Evolutionary conservation across 768 basidiomycete genomes (phyloP).

Genomic region (Amanita pallidorosea): DNA sequence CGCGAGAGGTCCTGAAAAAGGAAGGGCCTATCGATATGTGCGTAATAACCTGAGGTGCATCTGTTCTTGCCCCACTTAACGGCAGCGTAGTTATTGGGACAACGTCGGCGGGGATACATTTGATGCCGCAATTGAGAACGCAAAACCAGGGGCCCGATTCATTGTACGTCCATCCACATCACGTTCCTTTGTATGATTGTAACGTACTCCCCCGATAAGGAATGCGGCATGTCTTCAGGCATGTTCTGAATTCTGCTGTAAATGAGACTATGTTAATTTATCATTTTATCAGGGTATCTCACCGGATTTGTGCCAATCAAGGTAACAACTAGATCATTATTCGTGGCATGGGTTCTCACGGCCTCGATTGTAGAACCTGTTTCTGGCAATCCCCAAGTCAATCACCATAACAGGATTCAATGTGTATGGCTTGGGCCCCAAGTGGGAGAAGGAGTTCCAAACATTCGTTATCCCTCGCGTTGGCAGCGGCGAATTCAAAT

Average conservation of each 20-base stretch:
- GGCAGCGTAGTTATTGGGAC: constrained; percentile 34
- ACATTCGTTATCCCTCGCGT: constrained; percentile 27
- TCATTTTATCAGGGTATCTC: constrained; percentile 19
- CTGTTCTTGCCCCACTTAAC: background rate
- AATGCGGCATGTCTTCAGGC: constrained; percentile 31
- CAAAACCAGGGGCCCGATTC: constrained; percentile 35
- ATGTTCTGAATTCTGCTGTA: background rate
- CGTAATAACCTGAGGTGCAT: constrained; percentile 7
- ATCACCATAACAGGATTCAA: constrained; percentile 30
- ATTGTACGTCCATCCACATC: constrained; percentile 23
- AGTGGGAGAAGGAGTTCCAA: constrained; percentile 32
- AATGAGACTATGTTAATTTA: background rate
- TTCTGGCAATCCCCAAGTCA: constrained; percentile 28
- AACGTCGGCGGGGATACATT: constrained; percentile 51
- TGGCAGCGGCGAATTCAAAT: constrained; percentile 35
- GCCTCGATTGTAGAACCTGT: constrained; percentile 22
- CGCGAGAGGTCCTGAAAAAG: constrained; percentile 36
- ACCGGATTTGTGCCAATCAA: constrained; percentile 16
- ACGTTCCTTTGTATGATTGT: background rate
- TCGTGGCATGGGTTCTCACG: background rate
- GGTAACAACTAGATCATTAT: constrained; percentile 8
- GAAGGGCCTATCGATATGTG: constrained; percentile 43
- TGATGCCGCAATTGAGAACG: constrained; percentile 40
- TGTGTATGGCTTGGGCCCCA: constrained; percentile 17
- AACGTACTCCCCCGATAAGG: constrained; percentile 13